Evolutionary conservation across 2,329 filamentous ascomycete species (phyloP), one percentile per base, ranked within the genome.

Genomic region (Saccharata proteae): DNA sequence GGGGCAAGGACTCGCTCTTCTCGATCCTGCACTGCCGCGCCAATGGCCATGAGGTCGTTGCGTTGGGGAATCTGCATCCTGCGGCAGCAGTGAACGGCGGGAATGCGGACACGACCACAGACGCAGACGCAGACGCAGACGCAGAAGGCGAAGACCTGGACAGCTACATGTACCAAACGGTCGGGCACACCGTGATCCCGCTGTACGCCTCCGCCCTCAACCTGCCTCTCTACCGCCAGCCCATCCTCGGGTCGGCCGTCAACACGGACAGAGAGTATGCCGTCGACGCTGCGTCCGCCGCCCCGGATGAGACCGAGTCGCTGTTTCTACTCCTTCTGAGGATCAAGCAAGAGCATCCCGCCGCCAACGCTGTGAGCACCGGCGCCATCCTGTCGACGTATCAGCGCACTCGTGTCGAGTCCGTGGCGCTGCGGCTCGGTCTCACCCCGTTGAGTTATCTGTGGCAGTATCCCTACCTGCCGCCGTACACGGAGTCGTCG

Each of bases 101-200:
- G 6, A 35, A 44, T 27, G 43, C 38, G 8, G 51, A 63, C 27
- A 52, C 47, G 28, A 61, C 52, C 16, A n/a, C n/a, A n/a, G n/a
- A n/a, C n/a, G n/a, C n/a, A n/a, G n/a, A n/a, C n/a, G 39, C 27
- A 13, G 38, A 35, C 7, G 34, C 18, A 38, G 54, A 51, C 16
- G 51, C 55, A 4, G 62, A 68, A 20, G 62, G 65, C 40, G 59
- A 68, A 34, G 82, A 96, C 54, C 68, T 93, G 45, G 84, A 98
- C 57, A 94, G 86, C 61, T 96, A 90, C 74, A 98, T 98, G 90
- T 98, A 96, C 64, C 90, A 98, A 64, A 98, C 90, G 3, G 82
- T 94, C 38, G 90, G 90, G 9, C 84, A 96, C 57, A 69, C 74
- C 36, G 64, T 94, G 12, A 78, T 96, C 35, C 84, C 86, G 3